Evolutionary conservation across 352 stramenopile genomes (phyloP).

Genomic region (Phytophthora hybrid): DNA sequence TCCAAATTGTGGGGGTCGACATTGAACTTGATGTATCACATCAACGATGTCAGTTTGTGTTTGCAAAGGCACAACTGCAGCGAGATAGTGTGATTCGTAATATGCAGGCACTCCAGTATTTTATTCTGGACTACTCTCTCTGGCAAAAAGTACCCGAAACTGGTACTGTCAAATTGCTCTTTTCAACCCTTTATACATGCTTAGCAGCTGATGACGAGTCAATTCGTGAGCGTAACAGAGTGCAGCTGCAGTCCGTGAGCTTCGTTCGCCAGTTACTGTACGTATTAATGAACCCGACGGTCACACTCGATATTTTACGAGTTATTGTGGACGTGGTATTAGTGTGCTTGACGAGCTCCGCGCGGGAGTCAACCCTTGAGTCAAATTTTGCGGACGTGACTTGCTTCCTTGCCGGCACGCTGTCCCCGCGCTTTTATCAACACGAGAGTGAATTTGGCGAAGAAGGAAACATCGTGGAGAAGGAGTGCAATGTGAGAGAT

Average conservation of each 20-base stretch:
- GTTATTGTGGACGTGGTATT: constrained; percentile 76
- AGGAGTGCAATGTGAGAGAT: constrained; percentile 9
- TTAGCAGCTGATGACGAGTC: constrained; percentile 56
- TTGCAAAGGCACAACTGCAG: neutral
- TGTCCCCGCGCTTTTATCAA: constrained; percentile 63
- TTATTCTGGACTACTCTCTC: constrained; percentile 76
- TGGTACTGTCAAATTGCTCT: constrained; percentile 58
- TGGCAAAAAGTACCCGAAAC: constrained; percentile 55
- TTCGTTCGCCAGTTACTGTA: constrained; percentile 77
- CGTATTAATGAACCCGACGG: constrained; percentile 65
- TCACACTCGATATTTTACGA: constrained; percentile 57
- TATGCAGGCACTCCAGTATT: constrained; percentile 73
- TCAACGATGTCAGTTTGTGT: neutral
- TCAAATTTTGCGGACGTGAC: constrained; percentile 74
- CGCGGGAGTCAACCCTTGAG: constrained; percentile 48
- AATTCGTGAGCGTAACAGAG: constrained; percentile 62
- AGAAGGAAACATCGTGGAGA: constrained; percentile 16
- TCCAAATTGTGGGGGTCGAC: constrained; percentile 66
- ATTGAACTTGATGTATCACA: constrained; percentile 29
- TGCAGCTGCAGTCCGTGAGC: constrained; percentile 68
- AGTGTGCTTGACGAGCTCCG: constrained; percentile 64
- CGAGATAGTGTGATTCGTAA: constrained; percentile 65
- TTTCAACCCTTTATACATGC: constrained; percentile 72
- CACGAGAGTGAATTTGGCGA: constrained; percentile 17
- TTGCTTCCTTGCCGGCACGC: constrained; percentile 61